Evolutionary conservation across 2,329 filamentous ascomycete species (phyloP).

Genomic region (Colletotrichum sp.): DNA sequence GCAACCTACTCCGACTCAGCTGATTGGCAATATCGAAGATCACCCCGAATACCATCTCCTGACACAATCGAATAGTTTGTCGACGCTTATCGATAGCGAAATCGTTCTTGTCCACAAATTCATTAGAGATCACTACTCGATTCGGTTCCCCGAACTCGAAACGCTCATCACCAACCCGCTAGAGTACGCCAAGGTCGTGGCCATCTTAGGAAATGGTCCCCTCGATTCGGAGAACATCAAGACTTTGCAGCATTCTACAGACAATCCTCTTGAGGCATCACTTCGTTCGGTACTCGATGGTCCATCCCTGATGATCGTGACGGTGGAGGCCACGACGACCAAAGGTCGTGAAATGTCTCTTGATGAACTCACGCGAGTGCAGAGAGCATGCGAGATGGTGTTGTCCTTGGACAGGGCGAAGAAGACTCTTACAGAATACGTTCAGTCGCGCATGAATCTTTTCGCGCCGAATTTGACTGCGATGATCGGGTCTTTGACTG

Average conservation of each 20-base stretch:
- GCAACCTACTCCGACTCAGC: conserved; percentile 67
- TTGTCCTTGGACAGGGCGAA: conserved; percentile 89
- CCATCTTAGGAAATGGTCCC: conserved; percentile 90
- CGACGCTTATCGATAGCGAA: conserved; percentile 91
- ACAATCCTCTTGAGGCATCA: conserved; percentile 78
- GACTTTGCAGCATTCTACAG: conserved; percentile 73
- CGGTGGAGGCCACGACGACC: conserved; percentile 90
- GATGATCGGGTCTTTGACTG: conserved; percentile 89
- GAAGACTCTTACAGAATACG: conserved; percentile 86
- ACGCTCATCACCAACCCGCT: conserved; percentile 87
- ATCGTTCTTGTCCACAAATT: conserved; percentile 95
- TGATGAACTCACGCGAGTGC: conserved; percentile 76
- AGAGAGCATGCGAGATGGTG: conserved; percentile 84
- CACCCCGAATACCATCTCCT: conserved; percentile 90
- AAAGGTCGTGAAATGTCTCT: conserved; percentile 78
- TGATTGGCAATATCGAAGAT: conserved; percentile 85
- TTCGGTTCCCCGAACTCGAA: conserved; percentile 92
- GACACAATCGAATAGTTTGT: conserved; percentile 87
- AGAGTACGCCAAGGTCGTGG: conserved; percentile 94
- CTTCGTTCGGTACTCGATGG: conserved; percentile 85
- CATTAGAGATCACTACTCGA: conserved; percentile 93
- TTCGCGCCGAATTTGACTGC: conserved; percentile 94
- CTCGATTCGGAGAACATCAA: conserved; percentile 84
- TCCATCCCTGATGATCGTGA: conserved; percentile 93
- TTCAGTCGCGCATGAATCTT: conserved; percentile 94